Evolutionary conservation across 1,284 basidiomycete species (phyloP), one percentile per base, ranked within the genome.

Genomic region (Fereydounia khargensis): DNA sequence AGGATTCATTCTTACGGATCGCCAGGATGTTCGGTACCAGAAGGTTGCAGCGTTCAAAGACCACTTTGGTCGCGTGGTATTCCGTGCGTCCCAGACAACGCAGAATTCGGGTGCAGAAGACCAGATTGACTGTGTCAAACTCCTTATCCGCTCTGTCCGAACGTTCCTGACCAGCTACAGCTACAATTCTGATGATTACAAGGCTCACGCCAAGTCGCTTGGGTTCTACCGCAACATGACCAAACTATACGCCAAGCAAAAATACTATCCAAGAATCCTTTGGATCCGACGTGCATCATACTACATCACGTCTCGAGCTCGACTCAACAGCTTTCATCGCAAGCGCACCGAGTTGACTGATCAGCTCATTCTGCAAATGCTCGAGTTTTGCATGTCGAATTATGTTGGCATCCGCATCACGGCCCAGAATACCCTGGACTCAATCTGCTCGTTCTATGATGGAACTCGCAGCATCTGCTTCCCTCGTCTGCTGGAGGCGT

Each of bases 91-190:
- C 0, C 55, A 64, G 85, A 51, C 49, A 49, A 47, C 61, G 49
- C 58, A 68, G 81, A 75, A 81, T 58, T 55, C 80, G 61, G 77
- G 80, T 43, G 84, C 82, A 23, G 91, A 95, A 77, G 91, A 92
- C 74, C 91, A 94, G 62, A 91, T 92, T 46, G 95, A 98, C 74
- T 86, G 89, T 9, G 85, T 95, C 53, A 79, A 79, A 61, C 74
- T 79, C 44, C 73, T 82, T 8, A 77, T 82, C 27, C 75, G 77
- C 0, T 48, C 61, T 11, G 46, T 72, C 16, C 55, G 66, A 32
- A 74, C 38, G 58, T 75, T 48, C 37, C 58, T 56, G 46, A 67
- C 48, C 47, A 65, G 51, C 48, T 73, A 66, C 58, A 63, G 44
- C 47, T 70, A 53, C 71, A 74, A 59, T 57, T 65, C 55, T 39